Conservation (phyloP, 2,329 filamentous ascomycete species). For the Calonectria pauciramosa region DNA sequence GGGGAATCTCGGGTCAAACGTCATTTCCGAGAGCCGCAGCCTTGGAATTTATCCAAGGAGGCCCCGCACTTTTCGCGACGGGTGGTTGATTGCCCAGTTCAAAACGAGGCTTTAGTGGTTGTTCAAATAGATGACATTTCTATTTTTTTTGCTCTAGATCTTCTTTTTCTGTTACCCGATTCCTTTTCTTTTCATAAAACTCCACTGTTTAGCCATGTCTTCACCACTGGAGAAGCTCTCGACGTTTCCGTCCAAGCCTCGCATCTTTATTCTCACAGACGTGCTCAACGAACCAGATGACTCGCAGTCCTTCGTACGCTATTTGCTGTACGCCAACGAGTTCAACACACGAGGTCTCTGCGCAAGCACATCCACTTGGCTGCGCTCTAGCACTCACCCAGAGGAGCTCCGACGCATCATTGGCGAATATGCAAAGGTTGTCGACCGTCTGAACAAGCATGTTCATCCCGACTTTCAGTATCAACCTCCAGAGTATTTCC, state of each 20-base stretch:
- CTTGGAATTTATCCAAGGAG: background rate
- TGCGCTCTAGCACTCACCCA: slow-evolving; percentile 15
- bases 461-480: slow-evolving; percentile 57
- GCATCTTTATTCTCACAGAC: slow-evolving; percentile 57
- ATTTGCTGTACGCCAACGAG: slow-evolving; percentile 59
- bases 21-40: background rate
- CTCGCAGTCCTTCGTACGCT: slow-evolving; percentile 56
- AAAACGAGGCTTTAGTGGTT: background rate
- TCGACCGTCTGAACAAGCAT: slow-evolving; percentile 62
- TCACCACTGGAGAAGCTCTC: background rate
- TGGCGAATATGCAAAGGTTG: slow-evolving; percentile 56
- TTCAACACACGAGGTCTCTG: slow-evolving; percentile 59
- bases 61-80: background rate
- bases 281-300: slow-evolving; percentile 61
- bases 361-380: slow-evolving; percentile 55
- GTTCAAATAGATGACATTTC: background rate
- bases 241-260: slow-evolving; percentile 39
- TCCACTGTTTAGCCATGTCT: background rate
- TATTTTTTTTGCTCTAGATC: background rate
- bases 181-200: background rate
- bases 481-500: slow-evolving; percentile 51
- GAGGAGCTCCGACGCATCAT: slow-evolving; percentile 32
- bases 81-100: background rate
- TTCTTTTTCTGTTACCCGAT: too few species aligned
- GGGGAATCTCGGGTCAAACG: background rate